Conservation (phyloP, 108 stramenopile species). For the Cyclostephanos invisitatus region DNA sequence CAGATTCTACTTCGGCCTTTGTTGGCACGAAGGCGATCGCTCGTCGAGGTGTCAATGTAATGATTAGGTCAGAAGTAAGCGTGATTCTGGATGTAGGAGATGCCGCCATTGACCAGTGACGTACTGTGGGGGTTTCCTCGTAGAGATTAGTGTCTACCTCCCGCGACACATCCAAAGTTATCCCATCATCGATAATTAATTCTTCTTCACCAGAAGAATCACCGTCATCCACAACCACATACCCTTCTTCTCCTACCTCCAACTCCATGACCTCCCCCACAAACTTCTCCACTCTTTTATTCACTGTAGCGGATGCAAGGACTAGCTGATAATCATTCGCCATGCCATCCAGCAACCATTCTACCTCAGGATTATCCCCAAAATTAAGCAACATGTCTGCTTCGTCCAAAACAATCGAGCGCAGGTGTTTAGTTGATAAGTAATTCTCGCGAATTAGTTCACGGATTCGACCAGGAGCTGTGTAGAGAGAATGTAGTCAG, state of each 20-base stretch:
- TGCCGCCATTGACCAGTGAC: slow-evolving; percentile 58
- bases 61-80: slow-evolving; percentile 51
- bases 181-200: not conserved
- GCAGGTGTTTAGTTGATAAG: slow-evolving; percentile 28
- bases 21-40: slow-evolving; percentile 56
- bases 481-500: not conserved
- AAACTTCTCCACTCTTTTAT: slow-evolving; percentile 45
- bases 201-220: not conserved
- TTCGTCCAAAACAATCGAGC: slow-evolving; percentile 54
- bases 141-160: not conserved
- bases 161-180: not conserved
- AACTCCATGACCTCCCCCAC: slow-evolving; percentile 54
- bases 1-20: slow-evolving; percentile 50
- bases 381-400: slow-evolving; percentile 50
- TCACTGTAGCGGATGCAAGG: slow-evolving; percentile 57
- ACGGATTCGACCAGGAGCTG: slow-evolving; percentile 53
- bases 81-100: slow-evolving; percentile 32
- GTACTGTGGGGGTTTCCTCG: slow-evolving; percentile 20
- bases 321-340: slow-evolving; percentile 60
- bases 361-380: slow-evolving; percentile 50
- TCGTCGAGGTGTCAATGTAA: slow-evolving; percentile 45
- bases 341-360: slow-evolving; percentile 48
- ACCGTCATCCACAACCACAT: slow-evolving; percentile 28
- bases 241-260: slow-evolving; percentile 46
- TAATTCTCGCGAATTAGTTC: slow-evolving; percentile 54